phyloP scores from a whole-genome alignment of 2,329 filamentous ascomycete genomes.

The Biscogniauxia mediterranea region DNA sequence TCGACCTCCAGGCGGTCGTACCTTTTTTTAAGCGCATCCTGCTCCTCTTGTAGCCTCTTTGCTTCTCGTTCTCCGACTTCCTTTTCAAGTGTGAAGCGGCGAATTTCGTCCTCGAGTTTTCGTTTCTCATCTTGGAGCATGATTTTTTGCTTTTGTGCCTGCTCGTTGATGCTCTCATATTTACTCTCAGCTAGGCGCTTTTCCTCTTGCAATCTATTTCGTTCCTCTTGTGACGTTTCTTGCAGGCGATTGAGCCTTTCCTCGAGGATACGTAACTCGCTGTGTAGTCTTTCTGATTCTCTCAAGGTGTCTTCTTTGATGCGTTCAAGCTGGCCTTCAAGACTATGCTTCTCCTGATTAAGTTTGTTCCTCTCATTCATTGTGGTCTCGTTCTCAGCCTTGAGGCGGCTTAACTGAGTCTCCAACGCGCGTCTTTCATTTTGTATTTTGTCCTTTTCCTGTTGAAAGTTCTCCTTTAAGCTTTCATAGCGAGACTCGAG shows the following conservation, averaged over 20 bases:
- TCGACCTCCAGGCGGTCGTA: not conserved
- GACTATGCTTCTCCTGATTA: not conserved
- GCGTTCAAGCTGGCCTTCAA: not conserved
- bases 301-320: not conserved
- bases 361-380: not conserved
- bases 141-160: not conserved
- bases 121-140: not conserved
- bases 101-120: not conserved
- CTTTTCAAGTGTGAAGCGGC: not conserved
- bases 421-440: not conserved
- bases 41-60: not conserved
- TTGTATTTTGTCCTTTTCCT: not conserved
- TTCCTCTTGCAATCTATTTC: not conserved
- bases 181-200: not conserved
- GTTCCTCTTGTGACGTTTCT: not conserved
- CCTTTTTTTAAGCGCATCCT: not conserved
- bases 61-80: not conserved
- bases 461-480: slow-evolving; percentile 3
- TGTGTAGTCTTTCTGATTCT: not conserved
- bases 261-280: not conserved
- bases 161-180: not conserved
- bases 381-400: not conserved
- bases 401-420: not conserved
- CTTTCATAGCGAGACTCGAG: not conserved
- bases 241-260: not conserved